Evolutionary conservation across 345 rosid genomes (phyloP).

Genomic region (Corchorus capsularis): DNA sequence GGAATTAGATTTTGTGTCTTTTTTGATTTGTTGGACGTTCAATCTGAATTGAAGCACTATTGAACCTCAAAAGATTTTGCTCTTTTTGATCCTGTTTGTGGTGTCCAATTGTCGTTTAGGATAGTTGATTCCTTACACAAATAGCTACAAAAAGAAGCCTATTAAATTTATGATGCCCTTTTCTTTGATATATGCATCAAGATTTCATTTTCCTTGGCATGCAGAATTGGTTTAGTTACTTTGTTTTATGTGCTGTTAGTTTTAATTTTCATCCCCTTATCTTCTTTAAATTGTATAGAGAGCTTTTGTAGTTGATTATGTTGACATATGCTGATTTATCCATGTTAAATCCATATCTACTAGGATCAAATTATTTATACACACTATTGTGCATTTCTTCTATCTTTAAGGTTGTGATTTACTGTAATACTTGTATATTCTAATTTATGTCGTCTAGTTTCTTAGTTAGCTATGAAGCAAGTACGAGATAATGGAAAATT

Average conservation of each 20-base stretch:
- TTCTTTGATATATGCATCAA: slow-evolving; percentile 2
- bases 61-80: neutral
- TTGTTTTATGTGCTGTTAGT: neutral
- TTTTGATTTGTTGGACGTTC: neutral
- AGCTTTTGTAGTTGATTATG: slow-evolving; percentile 6
- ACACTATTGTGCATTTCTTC: neutral
- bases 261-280: neutral
- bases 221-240: neutral
- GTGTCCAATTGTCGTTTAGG: slow-evolving; percentile 21
- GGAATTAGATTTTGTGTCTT: neutral
- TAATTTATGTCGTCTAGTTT: slow-evolving; percentile 1
- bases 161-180: neutral
- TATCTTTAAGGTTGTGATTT: neutral
- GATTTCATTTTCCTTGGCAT: neutral
- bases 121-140: neutral
- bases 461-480: neutral
- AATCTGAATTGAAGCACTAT: neutral
- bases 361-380: neutral
- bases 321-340: slow-evolving; percentile 21
- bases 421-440: slow-evolving; percentile 2
- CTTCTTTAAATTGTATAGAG: neutral
- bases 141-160: neutral
- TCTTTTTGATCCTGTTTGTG: neutral
- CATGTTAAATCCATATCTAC: slow-evolving; percentile 9
- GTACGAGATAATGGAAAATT: no score